phyloP scores from a whole-genome alignment of 179 eudicot species.

The Silene vulgaris region DNA sequence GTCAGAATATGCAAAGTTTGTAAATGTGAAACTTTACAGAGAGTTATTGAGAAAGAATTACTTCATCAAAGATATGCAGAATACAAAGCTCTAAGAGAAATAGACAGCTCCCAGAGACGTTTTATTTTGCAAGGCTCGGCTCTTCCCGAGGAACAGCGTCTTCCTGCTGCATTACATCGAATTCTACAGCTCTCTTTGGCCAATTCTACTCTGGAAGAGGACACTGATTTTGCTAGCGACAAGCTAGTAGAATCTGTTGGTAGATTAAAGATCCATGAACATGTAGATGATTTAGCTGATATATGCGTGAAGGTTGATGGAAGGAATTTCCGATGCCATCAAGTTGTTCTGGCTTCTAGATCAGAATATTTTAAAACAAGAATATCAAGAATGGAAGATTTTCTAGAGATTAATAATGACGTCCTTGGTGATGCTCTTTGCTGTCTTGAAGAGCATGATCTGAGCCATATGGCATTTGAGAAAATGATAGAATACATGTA shows the following conservation, averaged over 20 bases:
- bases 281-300: slow-evolving; percentile 75
- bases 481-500: slow-evolving; percentile 95
- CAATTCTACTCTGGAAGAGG: slow-evolving; percentile 41
- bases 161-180: slow-evolving; percentile 64
- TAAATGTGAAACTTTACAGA: slow-evolving; percentile 67
- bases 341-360: slow-evolving; percentile 81
- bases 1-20: slow-evolving; percentile 86
- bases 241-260: slow-evolving; percentile 33
- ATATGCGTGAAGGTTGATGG: slow-evolving; percentile 63
- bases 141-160: slow-evolving; percentile 88
- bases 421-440: slow-evolving; percentile 49
- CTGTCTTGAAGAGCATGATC: slow-evolving; percentile 83
- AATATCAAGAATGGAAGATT: slow-evolving; percentile 76
- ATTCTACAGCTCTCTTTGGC: slow-evolving; percentile 52
- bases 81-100: slow-evolving; percentile 69
- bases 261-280: slow-evolving; percentile 37
- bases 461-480: slow-evolving; percentile 74
- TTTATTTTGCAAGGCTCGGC: slow-evolving; percentile 81
- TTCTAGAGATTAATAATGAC: slow-evolving; percentile 51
- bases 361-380: slow-evolving; percentile 93
- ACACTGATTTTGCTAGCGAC: slow-evolving; percentile 25
- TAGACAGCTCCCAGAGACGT: slow-evolving; percentile 87
- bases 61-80: slow-evolving; percentile 80
- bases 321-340: slow-evolving; percentile 80
- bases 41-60: slow-evolving; percentile 63